phyloP scores from a whole-genome alignment of 2,329 filamentous ascomycete species.

The Didymella segeticola region DNA sequence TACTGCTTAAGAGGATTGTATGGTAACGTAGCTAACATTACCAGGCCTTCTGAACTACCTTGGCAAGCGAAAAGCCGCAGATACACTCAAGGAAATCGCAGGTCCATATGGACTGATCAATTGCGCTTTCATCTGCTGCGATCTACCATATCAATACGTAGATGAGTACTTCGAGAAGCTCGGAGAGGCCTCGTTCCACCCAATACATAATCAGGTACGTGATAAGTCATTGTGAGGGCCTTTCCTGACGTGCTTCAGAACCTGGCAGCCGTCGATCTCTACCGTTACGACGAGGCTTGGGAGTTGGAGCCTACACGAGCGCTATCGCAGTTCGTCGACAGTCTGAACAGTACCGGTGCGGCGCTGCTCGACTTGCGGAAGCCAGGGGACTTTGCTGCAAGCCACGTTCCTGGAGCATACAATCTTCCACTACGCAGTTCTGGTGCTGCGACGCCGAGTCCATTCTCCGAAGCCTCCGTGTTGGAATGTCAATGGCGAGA shows the following conservation, averaged over 20 bases:
- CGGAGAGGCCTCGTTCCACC: slow-evolving; percentile 39
- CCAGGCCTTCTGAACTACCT: slow-evolving; percentile 28
- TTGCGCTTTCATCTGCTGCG: slow-evolving; percentile 64
- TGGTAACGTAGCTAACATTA: not conserved
- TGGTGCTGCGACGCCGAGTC: slow-evolving; percentile 16
- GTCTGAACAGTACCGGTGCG: not conserved
- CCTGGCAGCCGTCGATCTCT: slow-evolving; percentile 25
- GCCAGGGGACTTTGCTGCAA: slow-evolving; percentile 23
- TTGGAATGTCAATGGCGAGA: slow-evolving; percentile 31
- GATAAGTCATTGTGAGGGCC: not conserved
- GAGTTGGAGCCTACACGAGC: slow-evolving; percentile 22
- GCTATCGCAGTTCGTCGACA: slow-evolving; percentile 19
- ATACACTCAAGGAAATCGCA: slow-evolving; percentile 19
- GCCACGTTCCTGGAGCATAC: slow-evolving; percentile 28
- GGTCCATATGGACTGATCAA: slow-evolving; percentile 18
- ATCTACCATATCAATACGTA: slow-evolving; percentile 69
- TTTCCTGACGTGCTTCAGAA: slow-evolving; percentile 15
- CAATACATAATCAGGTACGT: slow-evolving; percentile 26
- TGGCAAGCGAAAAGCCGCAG: slow-evolving; percentile 18
- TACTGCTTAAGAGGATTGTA: slow-evolving; percentile 31
- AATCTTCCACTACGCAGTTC: slow-evolving; percentile 29
- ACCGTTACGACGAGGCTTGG: slow-evolving; percentile 34
- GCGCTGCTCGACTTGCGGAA: slow-evolving; percentile 27
- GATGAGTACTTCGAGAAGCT: slow-evolving; percentile 66
- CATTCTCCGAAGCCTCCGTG: slow-evolving; percentile 23